Base-by-base conservation (phyloP, 2,329 filamentous ascomycete species). In the Davidsoniella virescens region DNA sequence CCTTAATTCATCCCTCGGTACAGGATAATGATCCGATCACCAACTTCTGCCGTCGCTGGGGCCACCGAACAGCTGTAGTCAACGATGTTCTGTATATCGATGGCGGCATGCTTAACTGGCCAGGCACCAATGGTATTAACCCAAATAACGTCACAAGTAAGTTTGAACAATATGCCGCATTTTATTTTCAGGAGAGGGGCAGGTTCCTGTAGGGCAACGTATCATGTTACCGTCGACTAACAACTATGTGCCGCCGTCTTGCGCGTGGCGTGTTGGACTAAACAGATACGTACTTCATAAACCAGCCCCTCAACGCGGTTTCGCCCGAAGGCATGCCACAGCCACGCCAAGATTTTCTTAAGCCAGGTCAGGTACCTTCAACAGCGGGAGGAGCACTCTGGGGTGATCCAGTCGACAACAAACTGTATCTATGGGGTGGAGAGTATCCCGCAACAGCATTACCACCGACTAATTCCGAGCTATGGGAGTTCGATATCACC, bases 351-450 rank as follows among this genome's bases (percentile, higher is more conserved):
- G 51, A 64, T 80, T 7, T 71, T 70, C 37, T n/a, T n/a, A 82
- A 81, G 59, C 76, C 78, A 53, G 63, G 63, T 14, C 68, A 70
- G 2, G 66, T 80, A n/a, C 78, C 78, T 0, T 61, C 55, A 49
- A 62, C 63, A 1, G 57, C 62, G 47, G 69, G 69, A 33, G 69
- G 67, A 25, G 59, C 70, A 2, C 62, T 81, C 10, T 82, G 77
- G 77, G 65, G 69, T 6, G 78, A 82, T 58, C 64, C 70, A 23
- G 66, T 76, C 38, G 82, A 82, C 62, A 79, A 80, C 58, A 67
- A 70, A 41, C 70, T 82, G 46, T 81, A 78, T 58, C 65, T 77
- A 2, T 82, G 73, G 57, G 78, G 78, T 9, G 78, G 78, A 43
- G 72, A 80, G 54, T 77, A 71, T 55, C 74, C 70, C 56, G 60